Evolutionary conservation across 2,329 filamentous ascomycete genomes (phyloP), one percentile per base, ranked within the genome.

Genomic region (Aspergillus chevalieri): DNA sequence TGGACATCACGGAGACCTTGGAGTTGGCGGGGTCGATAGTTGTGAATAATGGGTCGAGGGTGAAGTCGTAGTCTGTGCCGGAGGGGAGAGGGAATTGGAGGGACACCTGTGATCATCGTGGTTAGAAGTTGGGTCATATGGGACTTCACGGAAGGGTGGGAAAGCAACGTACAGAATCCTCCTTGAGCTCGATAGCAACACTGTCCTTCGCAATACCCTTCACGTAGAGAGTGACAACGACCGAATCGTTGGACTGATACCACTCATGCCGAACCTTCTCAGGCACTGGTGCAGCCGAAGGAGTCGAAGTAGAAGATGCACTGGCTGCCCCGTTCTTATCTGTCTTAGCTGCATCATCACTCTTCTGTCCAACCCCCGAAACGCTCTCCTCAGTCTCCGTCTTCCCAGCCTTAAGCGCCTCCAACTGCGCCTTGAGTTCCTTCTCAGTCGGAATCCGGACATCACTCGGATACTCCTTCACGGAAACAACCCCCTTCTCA

Each of bases 261-360:
- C 82, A 87, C 51, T 87, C 84, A 58, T 85, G 77, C 49, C 83
- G 78, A 56, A 86, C 79, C 63, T 85, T 85, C 51, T 78, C 74
- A 4, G 78, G 78, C 50, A 51, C 30, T 22, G 50, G 33, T 7
- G 55, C 24, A 33, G 49, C 41, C 9, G 57, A 15, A 33, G 57
- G 21, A 10, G 50, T 38, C 15, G 54, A 24, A 22, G 44, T 14
- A n/a, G 19, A 17, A n/a, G 33, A 6, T 24, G 17, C 34, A 17
- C 8, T 33, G n/a, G 47, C 24, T 34, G 21, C 24, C 8, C 7
- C 10, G 7, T 34, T 45, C 28, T 8, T 9, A 19, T 15, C 1
- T 1, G 14, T 46, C 43, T 38, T 43, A 41, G 38, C 36, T n/a
- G 41, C 45, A 4, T 8, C 22, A 44, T 49, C 38, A 4, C 39